phyloP scores from a whole-genome alignment of 441 rosid species.

The Hura crepitans region DNA sequence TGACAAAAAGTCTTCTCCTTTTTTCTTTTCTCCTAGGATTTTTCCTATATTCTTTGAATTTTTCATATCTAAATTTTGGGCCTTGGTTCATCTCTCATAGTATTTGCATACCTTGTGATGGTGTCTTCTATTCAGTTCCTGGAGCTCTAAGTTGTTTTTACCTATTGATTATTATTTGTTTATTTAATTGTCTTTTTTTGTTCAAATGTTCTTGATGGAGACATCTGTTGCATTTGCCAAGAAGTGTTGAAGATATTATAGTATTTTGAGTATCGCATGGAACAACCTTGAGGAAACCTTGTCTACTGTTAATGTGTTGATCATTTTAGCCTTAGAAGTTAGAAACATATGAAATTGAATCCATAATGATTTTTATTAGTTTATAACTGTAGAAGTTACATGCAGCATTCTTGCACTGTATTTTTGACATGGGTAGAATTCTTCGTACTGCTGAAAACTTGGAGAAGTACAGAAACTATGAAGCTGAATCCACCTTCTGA shows the following conservation, averaged over 20 bases:
- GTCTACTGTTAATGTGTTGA: background rate
- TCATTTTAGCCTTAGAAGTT: background rate
- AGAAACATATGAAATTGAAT: background rate
- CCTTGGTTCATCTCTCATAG: background rate
- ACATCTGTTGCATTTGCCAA: background rate
- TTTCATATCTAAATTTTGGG: too few relatives aligned
- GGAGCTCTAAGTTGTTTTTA: background rate
- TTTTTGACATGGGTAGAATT: conserved; percentile 34
- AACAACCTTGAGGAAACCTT: background rate
- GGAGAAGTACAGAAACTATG: conserved; percentile 53
- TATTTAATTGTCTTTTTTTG: background rate
- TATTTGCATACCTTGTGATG: background rate
- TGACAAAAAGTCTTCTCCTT: too few relatives aligned
- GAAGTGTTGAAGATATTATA: too few relatives aligned
- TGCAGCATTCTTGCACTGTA: conserved; percentile 1
- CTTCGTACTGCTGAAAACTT: conserved; percentile 38
- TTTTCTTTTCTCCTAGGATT: too few relatives aligned
- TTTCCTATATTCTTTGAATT: too few relatives aligned
- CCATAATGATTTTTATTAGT: conserved; percentile 10
- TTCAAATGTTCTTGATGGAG: background rate
- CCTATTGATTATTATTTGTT: background rate
- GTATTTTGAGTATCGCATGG: background rate
- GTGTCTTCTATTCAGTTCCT: background rate
- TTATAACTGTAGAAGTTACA: background rate
- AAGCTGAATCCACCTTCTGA: conserved; percentile 47